Evolutionary conservation across 2,329 filamentous ascomycete species (phyloP), one percentile per base, ranked within the genome.

Genomic region (Catunica adiposa): DNA sequence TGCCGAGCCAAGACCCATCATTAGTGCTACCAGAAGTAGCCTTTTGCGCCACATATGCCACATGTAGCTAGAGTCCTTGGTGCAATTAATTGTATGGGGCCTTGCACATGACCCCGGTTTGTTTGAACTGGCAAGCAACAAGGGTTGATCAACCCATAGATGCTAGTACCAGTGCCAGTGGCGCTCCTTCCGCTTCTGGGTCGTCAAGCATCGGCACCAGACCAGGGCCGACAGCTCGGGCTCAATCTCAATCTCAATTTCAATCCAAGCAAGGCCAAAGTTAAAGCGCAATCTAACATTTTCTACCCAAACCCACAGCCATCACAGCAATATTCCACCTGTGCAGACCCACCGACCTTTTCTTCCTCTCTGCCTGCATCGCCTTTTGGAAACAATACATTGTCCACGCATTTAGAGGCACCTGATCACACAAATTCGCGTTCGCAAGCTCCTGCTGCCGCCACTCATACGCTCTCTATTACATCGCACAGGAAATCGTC

Each of bases 191-290:
- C 50, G 29, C 29, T 52, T 52, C 50, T 53, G 51, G 51, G 31
- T 25, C 31, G 51, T 31, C 50, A 11, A 52, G 50, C 50, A 37
- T 52, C 50, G 20, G 31, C 1, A 26, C 50, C 50, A 51, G 48
- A 51, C 48, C 25, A 51, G 48, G 31, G 48, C 31, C 51, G 11
- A 31, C 31, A 53, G 20, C 31, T 40, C 51, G 31, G 34, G 37
- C 51, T 53, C 34, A 53, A 53, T 53, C 37, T 53, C 34, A 53
- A 53, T 53, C 37, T 53, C 51, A 53, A 53, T 42, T 53, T 37
- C 51, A 53, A 40, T 53, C 51, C 31, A 22, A 53, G 20, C 51
- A 53, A n/a, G 51, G 51, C 34, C 51, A 37, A 23, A 40, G 31
- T 40, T 37, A 29, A 37, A 53, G 51, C 51, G 51, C 51, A 53